phyloP scores from a whole-genome alignment of 169 alveolate species.

The Plasmodium relictum region DNA sequence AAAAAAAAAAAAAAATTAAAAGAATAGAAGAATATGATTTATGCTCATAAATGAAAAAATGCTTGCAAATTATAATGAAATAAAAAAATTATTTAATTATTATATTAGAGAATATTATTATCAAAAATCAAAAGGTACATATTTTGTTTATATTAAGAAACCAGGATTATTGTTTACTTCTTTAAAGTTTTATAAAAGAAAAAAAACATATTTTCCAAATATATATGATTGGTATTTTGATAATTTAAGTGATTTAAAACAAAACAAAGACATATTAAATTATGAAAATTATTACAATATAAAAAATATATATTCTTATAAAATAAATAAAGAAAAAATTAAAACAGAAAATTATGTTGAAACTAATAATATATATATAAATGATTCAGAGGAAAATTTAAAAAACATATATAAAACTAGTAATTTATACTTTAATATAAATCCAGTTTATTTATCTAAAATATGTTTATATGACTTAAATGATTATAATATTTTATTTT shows the following conservation, averaged over 20 bases:
- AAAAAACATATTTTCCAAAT: conserved; percentile 57
- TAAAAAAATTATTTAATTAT: conserved; percentile 69
- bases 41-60: conserved; percentile 14
- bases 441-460: conserved; percentile 74
- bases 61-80: conserved; percentile 63
- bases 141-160: conserved; percentile 69
- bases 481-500: conserved; percentile 61
- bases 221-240: conserved; percentile 78
- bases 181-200: conserved; percentile 72
- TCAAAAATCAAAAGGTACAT: conserved; percentile 76
- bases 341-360: conserved; percentile 21
- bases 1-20: background rate
- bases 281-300: conserved; percentile 36
- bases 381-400: conserved; percentile 38
- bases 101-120: conserved; percentile 77
- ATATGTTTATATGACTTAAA: conserved; percentile 74
- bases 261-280: conserved; percentile 71
- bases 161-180: conserved; percentile 76
- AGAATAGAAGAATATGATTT: background rate
- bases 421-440: conserved; percentile 59
- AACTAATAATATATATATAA: conserved; percentile 50
- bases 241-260: conserved; percentile 37
- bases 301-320: conserved; percentile 70
- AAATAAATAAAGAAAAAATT: conserved; percentile 16
- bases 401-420: conserved; percentile 60